Conservation (phyloP, 495 filamentous ascomycete genomes). For the Penicillium antarcticum region DNA sequence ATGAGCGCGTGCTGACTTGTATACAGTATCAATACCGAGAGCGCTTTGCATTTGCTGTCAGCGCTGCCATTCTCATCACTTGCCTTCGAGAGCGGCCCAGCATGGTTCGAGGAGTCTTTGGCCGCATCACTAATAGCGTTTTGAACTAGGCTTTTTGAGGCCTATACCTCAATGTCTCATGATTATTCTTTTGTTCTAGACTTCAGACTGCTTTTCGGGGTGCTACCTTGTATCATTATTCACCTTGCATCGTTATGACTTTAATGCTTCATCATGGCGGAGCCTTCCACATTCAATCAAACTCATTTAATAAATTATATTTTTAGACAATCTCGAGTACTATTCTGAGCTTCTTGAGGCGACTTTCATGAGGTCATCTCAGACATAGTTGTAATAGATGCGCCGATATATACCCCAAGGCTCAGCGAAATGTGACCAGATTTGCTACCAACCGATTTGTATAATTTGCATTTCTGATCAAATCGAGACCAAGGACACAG, state of each 20-base stretch:
- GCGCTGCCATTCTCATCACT: constrained; percentile 73
- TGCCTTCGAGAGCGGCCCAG: constrained; percentile 60
- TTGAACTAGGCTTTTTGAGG: constrained; percentile 29
- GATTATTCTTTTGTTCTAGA: constrained; percentile 2
- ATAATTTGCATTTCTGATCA: too few relatives aligned
- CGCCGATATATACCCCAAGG: too few relatives aligned
- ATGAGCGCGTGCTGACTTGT: constrained; percentile 20
- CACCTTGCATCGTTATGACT: neutral
- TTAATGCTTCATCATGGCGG: too few relatives aligned
- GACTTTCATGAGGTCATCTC: too few relatives aligned
- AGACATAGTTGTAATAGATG: too few relatives aligned
- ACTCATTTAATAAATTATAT: too few relatives aligned
- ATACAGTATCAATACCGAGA: constrained; percentile 71
- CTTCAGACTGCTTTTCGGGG: neutral
- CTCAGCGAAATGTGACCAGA: too few relatives aligned
- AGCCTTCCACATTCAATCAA: too few relatives aligned
- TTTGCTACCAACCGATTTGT: too few relatives aligned
- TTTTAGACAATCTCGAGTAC: too few relatives aligned
- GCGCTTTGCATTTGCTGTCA: constrained; percentile 67
- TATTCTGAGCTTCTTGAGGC: too few relatives aligned
- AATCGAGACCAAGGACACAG: too few relatives aligned
- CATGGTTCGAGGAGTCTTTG: constrained; percentile 72
- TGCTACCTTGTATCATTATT: neutral
- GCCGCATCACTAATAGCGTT: constrained; percentile 58
- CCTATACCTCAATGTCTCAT: constrained; percentile 6